Percentiles rank a stretch among this genome's conserved stretches.
phyloP scores from a whole-genome alignment of 129 eudicot species.

The Flaveria linearis region DNA sequence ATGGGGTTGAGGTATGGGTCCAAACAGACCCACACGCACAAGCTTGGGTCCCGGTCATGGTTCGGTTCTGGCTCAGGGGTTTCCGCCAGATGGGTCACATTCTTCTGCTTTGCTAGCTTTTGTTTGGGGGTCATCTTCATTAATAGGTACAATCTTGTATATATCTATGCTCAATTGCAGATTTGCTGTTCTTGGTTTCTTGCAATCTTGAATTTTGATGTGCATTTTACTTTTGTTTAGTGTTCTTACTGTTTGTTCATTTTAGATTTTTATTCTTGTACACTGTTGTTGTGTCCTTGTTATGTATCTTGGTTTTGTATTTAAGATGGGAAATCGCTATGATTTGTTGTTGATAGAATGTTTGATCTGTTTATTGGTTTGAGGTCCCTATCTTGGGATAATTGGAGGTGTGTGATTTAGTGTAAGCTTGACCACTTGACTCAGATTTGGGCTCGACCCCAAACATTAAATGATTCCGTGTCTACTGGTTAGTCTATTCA shows the following conservation, averaged over 20 bases:
- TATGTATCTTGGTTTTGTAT: neutral
- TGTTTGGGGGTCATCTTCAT: slow-evolving; percentile 63
- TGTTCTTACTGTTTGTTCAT: neutral
- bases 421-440: slow-evolving; percentile 20
- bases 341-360: slow-evolving; percentile 24
- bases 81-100: slow-evolving; percentile 56
- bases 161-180: neutral
- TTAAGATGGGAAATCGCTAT: neutral
- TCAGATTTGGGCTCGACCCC: slow-evolving; percentile 13
- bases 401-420: slow-evolving; percentile 16
- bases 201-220: slow-evolving; percentile 4
- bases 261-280: neutral
- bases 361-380: slow-evolving; percentile 19
- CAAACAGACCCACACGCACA: slow-evolving; percentile 46
- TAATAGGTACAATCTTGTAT: slow-evolving; percentile 49
- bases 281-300: neutral
- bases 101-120: slow-evolving; percentile 71
- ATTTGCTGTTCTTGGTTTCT: slow-evolving; percentile 2
- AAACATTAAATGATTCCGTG: neutral
- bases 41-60: slow-evolving; percentile 36
- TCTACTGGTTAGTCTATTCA: neutral
- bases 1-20: slow-evolving; percentile 49
- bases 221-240: neutral
- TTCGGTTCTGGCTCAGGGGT: slow-evolving; percentile 39
- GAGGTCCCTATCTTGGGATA: slow-evolving; percentile 19